Evolutionary conservation across 257 asterid species (phyloP).

Genomic region (Vinca minor): DNA sequence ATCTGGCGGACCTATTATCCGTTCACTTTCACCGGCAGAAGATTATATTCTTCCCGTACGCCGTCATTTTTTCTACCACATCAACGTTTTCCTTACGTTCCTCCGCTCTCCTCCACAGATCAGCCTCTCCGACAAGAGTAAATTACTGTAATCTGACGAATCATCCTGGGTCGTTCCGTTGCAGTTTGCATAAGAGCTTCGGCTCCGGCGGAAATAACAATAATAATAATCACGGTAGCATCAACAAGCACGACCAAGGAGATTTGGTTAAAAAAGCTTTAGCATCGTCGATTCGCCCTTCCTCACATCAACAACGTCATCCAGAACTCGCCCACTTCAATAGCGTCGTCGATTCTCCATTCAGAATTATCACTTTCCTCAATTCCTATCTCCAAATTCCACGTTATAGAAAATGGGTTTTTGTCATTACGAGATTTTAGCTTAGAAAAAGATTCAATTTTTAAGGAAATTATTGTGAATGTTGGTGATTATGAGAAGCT

Average conservation of each 20-base stretch:
- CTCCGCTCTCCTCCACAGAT: slow-evolving; percentile 9
- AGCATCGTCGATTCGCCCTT: slow-evolving; percentile 46
- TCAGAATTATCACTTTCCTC: no score
- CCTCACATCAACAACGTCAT: slow-evolving; percentile 51
- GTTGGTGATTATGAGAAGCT: no score
- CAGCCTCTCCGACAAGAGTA: slow-evolving; percentile 36
- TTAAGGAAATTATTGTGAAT: no score
- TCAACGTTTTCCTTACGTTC: slow-evolving; percentile 33
- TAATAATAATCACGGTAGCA: neutral
- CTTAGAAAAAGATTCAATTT: no score
- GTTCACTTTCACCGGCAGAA: slow-evolving; percentile 27
- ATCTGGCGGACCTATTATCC: slow-evolving; percentile 44
- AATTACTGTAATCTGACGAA: slow-evolving; percentile 23
- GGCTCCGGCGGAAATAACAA: no score
- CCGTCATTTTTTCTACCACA: slow-evolving; percentile 23
- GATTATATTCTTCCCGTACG: slow-evolving; percentile 10
- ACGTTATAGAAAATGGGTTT: no score
- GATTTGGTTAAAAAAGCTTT: slow-evolving; percentile 43
- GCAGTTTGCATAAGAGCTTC: slow-evolving; percentile 37
- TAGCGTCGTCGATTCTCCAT: no score
- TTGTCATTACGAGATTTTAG: no score
- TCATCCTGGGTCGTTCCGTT: slow-evolving; percentile 66
- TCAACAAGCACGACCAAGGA: slow-evolving; percentile 12
- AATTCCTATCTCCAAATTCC: no score
- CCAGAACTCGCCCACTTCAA: no score